A percentile compares a stretch with the other conserved stretches of the same genome.
Evolutionary conservation across 2,329 filamentous ascomycete genomes (phyloP).

Genomic region (Aspergillus versicolor): DNA sequence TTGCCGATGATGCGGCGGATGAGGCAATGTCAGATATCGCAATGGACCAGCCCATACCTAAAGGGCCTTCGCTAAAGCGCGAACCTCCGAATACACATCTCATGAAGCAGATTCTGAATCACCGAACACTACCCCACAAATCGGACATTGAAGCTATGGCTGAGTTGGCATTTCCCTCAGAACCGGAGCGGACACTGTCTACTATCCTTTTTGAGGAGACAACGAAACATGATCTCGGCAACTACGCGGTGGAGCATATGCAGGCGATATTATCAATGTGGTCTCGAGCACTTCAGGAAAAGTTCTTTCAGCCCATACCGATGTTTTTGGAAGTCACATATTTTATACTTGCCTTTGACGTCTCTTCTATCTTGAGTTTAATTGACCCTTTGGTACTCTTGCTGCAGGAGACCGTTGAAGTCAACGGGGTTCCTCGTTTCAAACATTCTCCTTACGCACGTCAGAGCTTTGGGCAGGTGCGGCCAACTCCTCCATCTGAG

Average conservation of each 20-base stretch:
- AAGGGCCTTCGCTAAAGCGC: constrained; percentile 20
- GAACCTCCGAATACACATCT: constrained; percentile 36
- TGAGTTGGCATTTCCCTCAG: constrained; percentile 54
- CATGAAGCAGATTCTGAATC: constrained; percentile 56
- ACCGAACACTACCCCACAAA: constrained; percentile 50
- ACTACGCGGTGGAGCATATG: constrained; percentile 51
- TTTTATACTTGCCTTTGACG: constrained; percentile 41
- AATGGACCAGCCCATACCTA: constrained; percentile 26
- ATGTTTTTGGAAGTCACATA: constrained; percentile 43
- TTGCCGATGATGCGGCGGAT: constrained; percentile 24
- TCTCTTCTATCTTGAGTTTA: constrained; percentile 35
- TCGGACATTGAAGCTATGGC: constrained; percentile 57
- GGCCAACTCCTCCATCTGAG: constrained; percentile 41
- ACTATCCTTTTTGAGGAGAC: constrained; percentile 56
- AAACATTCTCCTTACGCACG: constrained; percentile 44
- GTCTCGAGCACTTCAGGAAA: constrained; percentile 56
- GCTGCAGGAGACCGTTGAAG: constrained; percentile 48
- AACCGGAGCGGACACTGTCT: constrained; percentile 49
- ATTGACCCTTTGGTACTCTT: constrained; percentile 40
- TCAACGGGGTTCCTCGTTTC: constrained; percentile 56
- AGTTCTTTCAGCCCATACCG: constrained; percentile 46
- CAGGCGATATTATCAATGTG: constrained; percentile 54
- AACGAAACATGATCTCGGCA: constrained; percentile 42
- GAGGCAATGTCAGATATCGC: constrained; percentile 19
- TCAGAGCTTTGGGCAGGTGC: constrained; percentile 38